A percentile compares a stretch with the other conserved stretches of the same genome.
These are phyloP conservation scores for Ogataea hybrid DNA, from an alignment of 1,139 yeast genomes.

Conservation along the genomic window DNA sequence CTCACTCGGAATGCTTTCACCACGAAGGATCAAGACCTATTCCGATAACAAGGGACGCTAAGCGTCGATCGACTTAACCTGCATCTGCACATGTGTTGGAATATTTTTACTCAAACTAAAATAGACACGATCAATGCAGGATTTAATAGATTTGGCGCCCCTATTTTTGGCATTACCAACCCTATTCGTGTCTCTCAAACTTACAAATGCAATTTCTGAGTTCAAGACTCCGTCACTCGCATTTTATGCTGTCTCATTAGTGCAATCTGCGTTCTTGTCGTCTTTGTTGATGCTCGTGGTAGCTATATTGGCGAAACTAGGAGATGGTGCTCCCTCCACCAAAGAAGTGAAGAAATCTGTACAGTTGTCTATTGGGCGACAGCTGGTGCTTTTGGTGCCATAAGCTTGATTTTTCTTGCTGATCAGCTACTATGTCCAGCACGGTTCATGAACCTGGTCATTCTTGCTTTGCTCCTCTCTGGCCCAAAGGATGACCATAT, in stretches of 20 bases:
- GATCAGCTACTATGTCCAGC: slow-evolving; percentile 24
- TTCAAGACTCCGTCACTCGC: slow-evolving; percentile 2
- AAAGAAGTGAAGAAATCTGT: neutral
- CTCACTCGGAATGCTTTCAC: too few relatives aligned
- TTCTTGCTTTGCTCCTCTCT: slow-evolving; percentile 17
- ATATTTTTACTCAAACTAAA: neutral
- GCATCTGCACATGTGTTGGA: too few relatives aligned
- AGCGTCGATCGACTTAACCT: neutral
- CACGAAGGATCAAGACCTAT: too few relatives aligned
- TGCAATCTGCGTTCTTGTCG: slow-evolving; percentile 25
- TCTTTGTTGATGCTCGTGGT: slow-evolving; percentile 22
- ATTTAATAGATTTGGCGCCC: slow-evolving; percentile 30
- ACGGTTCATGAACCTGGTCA: slow-evolving; percentile 22
- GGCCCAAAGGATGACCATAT: slow-evolving; percentile 12
- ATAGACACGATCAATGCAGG: slow-evolving; percentile 4
- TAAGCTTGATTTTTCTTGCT: slow-evolving; percentile 20
- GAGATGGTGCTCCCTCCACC: neutral
- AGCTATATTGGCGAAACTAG: slow-evolving; percentile 11
- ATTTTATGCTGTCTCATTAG: slow-evolving; percentile 8
- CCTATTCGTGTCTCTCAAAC: slow-evolving; percentile 28
- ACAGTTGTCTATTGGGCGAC: slow-evolving; percentile 2
- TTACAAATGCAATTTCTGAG: slow-evolving; percentile 13
- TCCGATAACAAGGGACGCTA: neutral
- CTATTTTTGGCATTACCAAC: slow-evolving; percentile 33
- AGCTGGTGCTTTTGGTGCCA: slow-evolving; percentile 13